Conservation (phyloP, 306 rosid genomes). For the Begonia loranthoides region DNA sequence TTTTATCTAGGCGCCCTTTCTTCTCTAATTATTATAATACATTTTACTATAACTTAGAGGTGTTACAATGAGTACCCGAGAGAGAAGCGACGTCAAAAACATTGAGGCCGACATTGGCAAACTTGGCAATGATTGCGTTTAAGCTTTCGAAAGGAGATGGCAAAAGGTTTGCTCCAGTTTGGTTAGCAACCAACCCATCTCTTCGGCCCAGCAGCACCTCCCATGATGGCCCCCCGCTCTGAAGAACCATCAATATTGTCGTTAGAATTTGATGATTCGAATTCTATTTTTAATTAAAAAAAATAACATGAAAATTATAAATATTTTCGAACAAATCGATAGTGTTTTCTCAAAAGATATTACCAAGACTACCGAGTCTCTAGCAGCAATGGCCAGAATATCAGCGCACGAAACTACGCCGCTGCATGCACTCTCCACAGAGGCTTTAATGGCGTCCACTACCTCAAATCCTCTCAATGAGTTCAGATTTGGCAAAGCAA, state of each 20-base stretch:
- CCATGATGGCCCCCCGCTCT: constrained; percentile 86
- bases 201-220: constrained; percentile 57
- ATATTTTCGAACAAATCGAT: neutral
- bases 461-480: constrained; percentile 77
- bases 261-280: neutral
- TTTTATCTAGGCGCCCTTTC: too few relatives aligned
- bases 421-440: constrained; percentile 61
- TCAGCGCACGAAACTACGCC: constrained; percentile 90
- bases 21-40: too few relatives aligned
- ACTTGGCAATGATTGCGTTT: constrained; percentile 28
- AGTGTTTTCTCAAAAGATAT: neutral
- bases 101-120: constrained; percentile 37
- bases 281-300: neutral
- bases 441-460: constrained; percentile 53
- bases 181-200: constrained; percentile 54
- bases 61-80: constrained; percentile 32
- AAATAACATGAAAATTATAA: neutral
- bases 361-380: constrained; percentile 76
- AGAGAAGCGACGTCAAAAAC: constrained; percentile 48
- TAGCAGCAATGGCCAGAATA: constrained; percentile 61
- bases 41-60: too few relatives aligned
- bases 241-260: constrained; percentile 5
- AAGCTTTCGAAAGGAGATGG: constrained; percentile 53
- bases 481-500: constrained; percentile 51
- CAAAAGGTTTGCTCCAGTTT: constrained; percentile 33